Percentiles rank a stretch among this genome's conserved stretches.
phyloP scores from a whole-genome alignment of 345 rosid species.

The Moringa oleifera region DNA sequence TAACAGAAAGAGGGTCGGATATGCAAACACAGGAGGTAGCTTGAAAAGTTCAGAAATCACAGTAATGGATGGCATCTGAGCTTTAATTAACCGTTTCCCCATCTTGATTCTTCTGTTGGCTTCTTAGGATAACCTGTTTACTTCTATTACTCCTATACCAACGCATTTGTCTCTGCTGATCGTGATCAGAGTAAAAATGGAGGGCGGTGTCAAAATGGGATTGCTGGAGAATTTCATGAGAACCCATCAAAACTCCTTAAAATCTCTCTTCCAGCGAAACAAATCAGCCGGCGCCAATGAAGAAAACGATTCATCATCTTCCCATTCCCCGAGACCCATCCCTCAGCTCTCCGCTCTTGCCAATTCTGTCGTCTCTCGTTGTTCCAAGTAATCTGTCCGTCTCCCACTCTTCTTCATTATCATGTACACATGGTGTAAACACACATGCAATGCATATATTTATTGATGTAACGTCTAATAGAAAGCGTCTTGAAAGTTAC shows the following conservation, averaged over 20 bases:
- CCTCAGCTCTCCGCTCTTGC: constrained; percentile 84
- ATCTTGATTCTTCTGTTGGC: neutral
- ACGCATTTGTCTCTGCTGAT: neutral
- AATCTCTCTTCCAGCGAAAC: constrained; percentile 61
- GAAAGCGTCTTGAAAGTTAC: neutral
- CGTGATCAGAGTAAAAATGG: neutral
- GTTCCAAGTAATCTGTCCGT: constrained; percentile 50
- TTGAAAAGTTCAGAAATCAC: neutral
- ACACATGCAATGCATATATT: neutral
- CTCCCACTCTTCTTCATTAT: neutral
- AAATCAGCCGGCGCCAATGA: constrained; percentile 32
- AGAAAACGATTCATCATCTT: constrained; percentile 21
- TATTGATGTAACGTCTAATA: neutral
- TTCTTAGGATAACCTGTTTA: too few relatives aligned
- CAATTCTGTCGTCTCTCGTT: constrained; percentile 84
- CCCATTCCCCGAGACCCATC: constrained; percentile 49
- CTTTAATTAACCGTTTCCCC: neutral
- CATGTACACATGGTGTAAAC: neutral
- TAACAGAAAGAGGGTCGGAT: too few relatives aligned
- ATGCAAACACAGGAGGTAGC: too few relatives aligned
- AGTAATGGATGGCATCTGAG: neutral
- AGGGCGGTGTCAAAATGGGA: neutral
- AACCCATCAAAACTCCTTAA: constrained; percentile 51
- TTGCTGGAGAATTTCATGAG: constrained; percentile 49
- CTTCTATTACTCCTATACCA: too few relatives aligned